phyloP scores from a whole-genome alignment of 1,284 basidiomycete species.

The Malassezia vespertilionis region DNA sequence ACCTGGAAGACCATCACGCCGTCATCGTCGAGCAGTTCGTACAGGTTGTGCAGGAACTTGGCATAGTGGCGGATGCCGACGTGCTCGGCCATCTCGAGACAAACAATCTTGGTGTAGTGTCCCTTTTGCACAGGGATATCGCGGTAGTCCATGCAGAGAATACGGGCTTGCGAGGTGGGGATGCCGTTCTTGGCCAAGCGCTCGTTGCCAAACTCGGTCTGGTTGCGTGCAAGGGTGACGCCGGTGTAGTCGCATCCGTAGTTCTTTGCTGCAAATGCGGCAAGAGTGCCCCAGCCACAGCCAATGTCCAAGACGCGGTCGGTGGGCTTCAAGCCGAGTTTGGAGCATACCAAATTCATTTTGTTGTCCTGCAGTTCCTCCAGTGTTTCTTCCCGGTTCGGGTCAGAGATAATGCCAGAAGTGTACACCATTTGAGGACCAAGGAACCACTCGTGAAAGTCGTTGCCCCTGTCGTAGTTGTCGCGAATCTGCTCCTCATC shows the following conservation, averaged over 20 bases:
- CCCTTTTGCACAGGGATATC: slow-evolving; percentile 73
- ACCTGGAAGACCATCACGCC: slow-evolving; percentile 93
- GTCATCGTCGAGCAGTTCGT: slow-evolving; percentile 85
- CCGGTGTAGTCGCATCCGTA: slow-evolving; percentile 89
- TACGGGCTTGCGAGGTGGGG: slow-evolving; percentile 67
- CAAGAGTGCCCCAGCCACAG: slow-evolving; percentile 95
- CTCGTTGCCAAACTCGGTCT: slow-evolving; percentile 82
- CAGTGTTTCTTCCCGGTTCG: slow-evolving; percentile 68
- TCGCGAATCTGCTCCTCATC: slow-evolving; percentile 92
- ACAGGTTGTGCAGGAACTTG: slow-evolving; percentile 78
- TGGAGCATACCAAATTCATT: slow-evolving; percentile 83
- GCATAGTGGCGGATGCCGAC: slow-evolving; percentile 90
- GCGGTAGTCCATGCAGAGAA: slow-evolving; percentile 87
- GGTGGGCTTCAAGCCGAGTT: slow-evolving; percentile 71
- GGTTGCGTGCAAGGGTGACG: slow-evolving; percentile 81
- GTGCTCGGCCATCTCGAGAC: slow-evolving; percentile 89
- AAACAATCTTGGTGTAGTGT: slow-evolving; percentile 84
- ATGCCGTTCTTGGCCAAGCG: slow-evolving; percentile 71
- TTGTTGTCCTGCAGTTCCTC: slow-evolving; percentile 99
- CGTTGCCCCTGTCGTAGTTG: slow-evolving; percentile 75
- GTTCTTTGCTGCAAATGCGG: slow-evolving; percentile 91
- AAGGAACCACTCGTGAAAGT: slow-evolving; percentile 62
- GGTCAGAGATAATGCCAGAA: slow-evolving; percentile 71
- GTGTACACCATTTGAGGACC: slow-evolving; percentile 97
- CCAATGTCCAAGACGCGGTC: slow-evolving; percentile 84